Base-by-base conservation (phyloP, 2,329 filamentous ascomycete species). In the Colletotrichum spinosum region DNA sequence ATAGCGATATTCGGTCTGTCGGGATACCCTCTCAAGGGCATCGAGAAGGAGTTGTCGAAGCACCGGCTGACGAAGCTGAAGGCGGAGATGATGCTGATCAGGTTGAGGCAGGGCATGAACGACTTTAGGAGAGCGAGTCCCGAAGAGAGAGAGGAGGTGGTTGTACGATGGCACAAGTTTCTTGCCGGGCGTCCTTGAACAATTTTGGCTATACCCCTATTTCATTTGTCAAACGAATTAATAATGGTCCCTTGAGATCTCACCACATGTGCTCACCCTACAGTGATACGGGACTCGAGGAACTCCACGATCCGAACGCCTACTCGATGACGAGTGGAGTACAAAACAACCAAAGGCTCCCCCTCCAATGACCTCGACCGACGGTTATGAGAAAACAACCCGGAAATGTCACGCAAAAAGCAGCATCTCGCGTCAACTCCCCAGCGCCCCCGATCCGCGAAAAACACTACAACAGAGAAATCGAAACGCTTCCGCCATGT, bases 21-120 rank as follows among this genome's bases (percentile, higher is more conserved):
- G 1, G 84, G 83, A 1, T 87, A 86, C 64, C 76, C 81, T 0
- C 75, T 86, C 41, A 88, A 88, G 65, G 85, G 85, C 1, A 68
- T 86, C 0, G 81, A 86, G 49, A 84, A 83, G 41, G 81, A 86
- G 65, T 68, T 83, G 0, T 70, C 72, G 10, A 78, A 76, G 42
- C 75, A 70, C 3, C 72, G 74, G 13, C 68, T 76, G 3, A 77
- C 74, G 1, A 72, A 70, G 9, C 57, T 75, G 0, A 76, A 76
- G 33, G 75, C 76, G 3, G 76, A 78, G 35, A 64, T 78, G 2
- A 54, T 76, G n/a, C 53, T 77, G 2, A 75, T 77, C 17, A 67
- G 75, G 15, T 17, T 78, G 4, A 71, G 75, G 9, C 70, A 72
- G n/a, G 73, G 71, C 1, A 75, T 76, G 8, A 54, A 69, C 5